Conservation (phyloP, 2,329 filamentous ascomycete species). For the Penicillium janthinellum region DNA sequence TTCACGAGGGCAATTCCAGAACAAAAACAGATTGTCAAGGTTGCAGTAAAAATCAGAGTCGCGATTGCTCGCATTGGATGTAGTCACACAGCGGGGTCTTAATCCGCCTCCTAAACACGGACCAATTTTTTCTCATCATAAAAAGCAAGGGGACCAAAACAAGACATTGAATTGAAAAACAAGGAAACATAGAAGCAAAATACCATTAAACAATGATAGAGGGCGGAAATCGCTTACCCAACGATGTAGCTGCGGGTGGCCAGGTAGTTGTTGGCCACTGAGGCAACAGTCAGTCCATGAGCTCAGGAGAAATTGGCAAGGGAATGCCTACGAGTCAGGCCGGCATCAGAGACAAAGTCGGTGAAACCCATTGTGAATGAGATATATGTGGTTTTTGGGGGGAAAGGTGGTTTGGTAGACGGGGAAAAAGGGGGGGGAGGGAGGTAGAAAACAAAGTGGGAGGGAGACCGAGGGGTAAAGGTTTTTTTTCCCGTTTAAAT, state of each 20-base stretch:
- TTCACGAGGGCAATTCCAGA: constrained; percentile 1
- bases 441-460: constrained; percentile 27
- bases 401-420: constrained; percentile 8
- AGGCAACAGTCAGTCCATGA: constrained; percentile 37
- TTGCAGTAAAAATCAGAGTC: constrained; percentile 63
- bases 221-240: constrained; percentile 62
- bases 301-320: constrained; percentile 25
- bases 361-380: constrained; percentile 64
- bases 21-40: constrained; percentile 3
- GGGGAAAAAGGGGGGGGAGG: constrained; percentile 14
- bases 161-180: constrained; percentile 22
- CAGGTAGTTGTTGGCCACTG: constrained; percentile 49
- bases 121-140: constrained; percentile 87
- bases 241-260: constrained; percentile 75
- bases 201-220: background rate
- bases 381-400: constrained; percentile 25
- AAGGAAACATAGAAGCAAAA: constrained; percentile 21
- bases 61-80: constrained; percentile 71
- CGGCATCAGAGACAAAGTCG: constrained; percentile 64
- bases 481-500: constrained; percentile 33
- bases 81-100: constrained; percentile 87
- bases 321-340: constrained; percentile 58
- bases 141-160: constrained; percentile 29
- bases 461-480: constrained; percentile 33
- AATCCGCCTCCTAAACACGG: constrained; percentile 94